Evolutionary conservation across 805 yeast genomes (phyloP).

Genomic region (Pichia rugopelliculosa): DNA sequence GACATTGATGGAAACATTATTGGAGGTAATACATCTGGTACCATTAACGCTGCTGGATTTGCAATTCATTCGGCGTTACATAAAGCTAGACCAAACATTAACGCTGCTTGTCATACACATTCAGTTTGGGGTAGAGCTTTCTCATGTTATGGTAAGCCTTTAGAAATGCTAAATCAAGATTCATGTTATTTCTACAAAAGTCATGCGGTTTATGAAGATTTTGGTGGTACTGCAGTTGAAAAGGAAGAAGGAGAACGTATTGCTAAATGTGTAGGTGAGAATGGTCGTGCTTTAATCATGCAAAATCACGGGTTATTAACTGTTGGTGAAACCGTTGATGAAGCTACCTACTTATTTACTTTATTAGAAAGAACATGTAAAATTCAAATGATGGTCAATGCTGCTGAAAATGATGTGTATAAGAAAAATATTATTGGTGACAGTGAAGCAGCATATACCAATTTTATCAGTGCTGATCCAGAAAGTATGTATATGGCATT

Average conservation of each 20-base stretch:
- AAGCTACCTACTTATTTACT: constrained; percentile 47
- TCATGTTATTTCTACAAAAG: constrained; percentile 57
- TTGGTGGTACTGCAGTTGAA: constrained; percentile 75
- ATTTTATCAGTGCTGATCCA: constrained; percentile 52
- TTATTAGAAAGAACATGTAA: constrained; percentile 59
- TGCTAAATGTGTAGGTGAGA: constrained; percentile 54
- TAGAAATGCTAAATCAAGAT: constrained; percentile 79
- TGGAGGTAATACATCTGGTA: constrained; percentile 33
- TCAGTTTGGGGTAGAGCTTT: constrained; percentile 58
- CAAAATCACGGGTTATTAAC: constrained; percentile 70
- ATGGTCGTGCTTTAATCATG: constrained; percentile 45
- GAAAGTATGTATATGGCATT: constrained; percentile 66
- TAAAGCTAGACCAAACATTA: constrained; percentile 58
- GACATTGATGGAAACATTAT: constrained; percentile 59
- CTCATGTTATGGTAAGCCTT: constrained; percentile 53
- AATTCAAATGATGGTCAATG: constrained; percentile 55
- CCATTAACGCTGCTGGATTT: constrained; percentile 64
- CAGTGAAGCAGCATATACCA: constrained; percentile 62
- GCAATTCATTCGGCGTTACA: constrained; percentile 62
- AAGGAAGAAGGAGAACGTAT: constrained; percentile 53
- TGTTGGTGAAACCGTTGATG: constrained; percentile 63
- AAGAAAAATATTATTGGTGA: constrained; percentile 41
- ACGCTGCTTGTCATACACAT: constrained; percentile 69
- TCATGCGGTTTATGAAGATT: constrained; percentile 58
- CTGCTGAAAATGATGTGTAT: constrained; percentile 35